Evolutionary conservation across 2,329 filamentous ascomycete genomes (phyloP).

Genomic region (Ophiocordyceps camponoti-floridani): DNA sequence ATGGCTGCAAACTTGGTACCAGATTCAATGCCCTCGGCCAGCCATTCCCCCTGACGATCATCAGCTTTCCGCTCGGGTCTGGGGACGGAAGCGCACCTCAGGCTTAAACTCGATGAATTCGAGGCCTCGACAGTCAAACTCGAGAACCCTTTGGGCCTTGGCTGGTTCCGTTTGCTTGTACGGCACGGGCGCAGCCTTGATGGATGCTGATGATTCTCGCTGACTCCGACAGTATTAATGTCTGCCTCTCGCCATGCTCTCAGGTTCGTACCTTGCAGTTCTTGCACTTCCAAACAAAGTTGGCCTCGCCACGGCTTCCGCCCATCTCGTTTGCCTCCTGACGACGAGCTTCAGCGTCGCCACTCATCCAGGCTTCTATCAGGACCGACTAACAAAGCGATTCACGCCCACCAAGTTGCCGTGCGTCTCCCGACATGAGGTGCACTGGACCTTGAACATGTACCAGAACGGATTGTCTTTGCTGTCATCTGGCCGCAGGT

Average conservation of each 20-base stretch:
- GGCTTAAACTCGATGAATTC: slow-evolving; percentile 85
- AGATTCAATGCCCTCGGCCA: slow-evolving; percentile 66
- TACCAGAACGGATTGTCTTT: slow-evolving; percentile 79
- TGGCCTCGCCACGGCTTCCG: slow-evolving; percentile 85
- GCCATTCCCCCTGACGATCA: slow-evolving; percentile 59
- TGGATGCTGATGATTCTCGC: slow-evolving; percentile 73
- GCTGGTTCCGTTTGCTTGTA: slow-evolving; percentile 58
- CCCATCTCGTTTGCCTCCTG: slow-evolving; percentile 84
- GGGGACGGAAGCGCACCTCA: slow-evolving; percentile 40
- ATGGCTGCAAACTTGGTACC: slow-evolving; percentile 66
- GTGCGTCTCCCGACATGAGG: slow-evolving; percentile 86
- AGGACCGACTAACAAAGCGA: slow-evolving; percentile 52
- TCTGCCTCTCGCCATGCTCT: neutral
- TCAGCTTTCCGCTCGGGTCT: neutral
- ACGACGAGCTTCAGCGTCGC: neutral
- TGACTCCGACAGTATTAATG: slow-evolving; percentile 14
- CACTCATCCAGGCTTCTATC: neutral
- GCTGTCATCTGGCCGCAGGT: slow-evolving; percentile 71
- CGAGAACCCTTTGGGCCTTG: slow-evolving; percentile 62
- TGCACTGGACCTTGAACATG: slow-evolving; percentile 95
- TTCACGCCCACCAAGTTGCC: slow-evolving; percentile 73
- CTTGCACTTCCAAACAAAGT: slow-evolving; percentile 99
- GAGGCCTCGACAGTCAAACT: slow-evolving; percentile 84
- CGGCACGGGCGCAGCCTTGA: slow-evolving; percentile 53
- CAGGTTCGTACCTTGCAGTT: slow-evolving; percentile 63